A percentile compares a stretch with the other conserved stretches of the same genome.
Conservation (phyloP, 1,139 yeast species). For the Kazachstania sp. region DNA sequence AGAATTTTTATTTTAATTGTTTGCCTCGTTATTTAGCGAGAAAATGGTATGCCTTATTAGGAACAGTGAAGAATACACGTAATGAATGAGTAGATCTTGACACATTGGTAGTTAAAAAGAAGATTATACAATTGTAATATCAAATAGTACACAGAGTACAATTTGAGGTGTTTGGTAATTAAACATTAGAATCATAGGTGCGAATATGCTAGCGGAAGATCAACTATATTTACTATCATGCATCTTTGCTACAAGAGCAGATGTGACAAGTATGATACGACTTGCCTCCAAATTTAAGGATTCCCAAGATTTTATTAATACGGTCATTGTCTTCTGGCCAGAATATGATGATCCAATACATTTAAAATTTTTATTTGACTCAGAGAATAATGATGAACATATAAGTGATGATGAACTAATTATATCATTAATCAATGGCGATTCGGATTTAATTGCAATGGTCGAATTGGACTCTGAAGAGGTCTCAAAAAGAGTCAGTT, state of each 20-base stretch:
- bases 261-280: constrained; percentile 9
- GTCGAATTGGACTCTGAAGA: constrained; percentile 18
- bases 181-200: no score
- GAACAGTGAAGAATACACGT: no score
- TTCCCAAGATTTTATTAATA: constrained; percentile 13
- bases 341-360: constrained; percentile 23
- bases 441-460: constrained; percentile 16
- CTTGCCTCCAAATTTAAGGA: constrained; percentile 7
- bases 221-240: constrained; percentile 22
- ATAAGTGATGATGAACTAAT: constrained; percentile 11
- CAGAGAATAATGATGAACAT: background rate
- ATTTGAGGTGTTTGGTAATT: no score
- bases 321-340: constrained; percentile 27
- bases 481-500: constrained; percentile 11
- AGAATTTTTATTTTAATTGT: no score
- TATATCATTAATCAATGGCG: constrained; percentile 15
- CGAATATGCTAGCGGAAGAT: constrained; percentile 11
- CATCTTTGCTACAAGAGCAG: constrained; percentile 19
- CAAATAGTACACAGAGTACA: no score
- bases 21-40: no score
- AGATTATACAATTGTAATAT: no score
- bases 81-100: no score
- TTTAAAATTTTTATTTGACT: constrained; percentile 15
- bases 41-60: no score
- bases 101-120: no score